Evolutionary conservation across 768 basidiomycete genomes (phyloP).

Genomic region (Rhodosporidiobolus odoratus): DNA sequence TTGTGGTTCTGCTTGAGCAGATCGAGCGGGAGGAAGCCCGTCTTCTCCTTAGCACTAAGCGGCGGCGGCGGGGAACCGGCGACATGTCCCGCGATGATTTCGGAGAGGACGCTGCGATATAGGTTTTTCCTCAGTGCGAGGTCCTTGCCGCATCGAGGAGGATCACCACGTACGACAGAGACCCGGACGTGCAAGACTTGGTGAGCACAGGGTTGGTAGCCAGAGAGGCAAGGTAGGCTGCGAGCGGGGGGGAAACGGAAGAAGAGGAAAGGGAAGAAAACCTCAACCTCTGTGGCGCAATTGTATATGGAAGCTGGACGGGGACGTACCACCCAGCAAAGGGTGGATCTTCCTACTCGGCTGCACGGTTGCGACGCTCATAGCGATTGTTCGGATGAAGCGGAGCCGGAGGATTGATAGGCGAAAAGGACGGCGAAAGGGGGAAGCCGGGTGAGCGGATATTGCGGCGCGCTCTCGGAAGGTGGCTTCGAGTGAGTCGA

Average conservation of each 20-base stretch:
- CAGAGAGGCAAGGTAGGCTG: conserved; percentile 63
- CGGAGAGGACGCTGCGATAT: conserved; percentile 56
- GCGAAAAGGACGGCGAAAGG: neutral
- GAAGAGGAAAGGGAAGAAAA: neutral
- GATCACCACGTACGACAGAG: conserved; percentile 38
- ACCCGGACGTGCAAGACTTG: conserved; percentile 71
- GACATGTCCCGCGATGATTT: conserved; percentile 44
- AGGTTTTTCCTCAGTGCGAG: too few relatives aligned
- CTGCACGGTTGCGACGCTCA: conserved; percentile 25
- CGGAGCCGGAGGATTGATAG: neutral
- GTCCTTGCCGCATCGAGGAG: too few relatives aligned
- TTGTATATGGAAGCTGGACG: neutral
- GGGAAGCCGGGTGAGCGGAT: too few relatives aligned
- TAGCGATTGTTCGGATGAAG: neutral
- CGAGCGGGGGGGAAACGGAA: neutral
- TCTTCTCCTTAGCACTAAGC: conserved; percentile 45
- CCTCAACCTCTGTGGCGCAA: neutral
- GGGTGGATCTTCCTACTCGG: conserved; percentile 48
- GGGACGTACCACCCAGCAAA: conserved; percentile 53
- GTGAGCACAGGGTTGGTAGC: conserved; percentile 67
- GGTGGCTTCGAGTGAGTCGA: too few relatives aligned
- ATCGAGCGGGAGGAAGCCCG: conserved; percentile 35
- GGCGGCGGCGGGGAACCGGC: conserved; percentile 54
- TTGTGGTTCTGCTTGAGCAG: conserved; percentile 57
- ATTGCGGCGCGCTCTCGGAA: too few relatives aligned